Base-by-base conservation (phyloP, 2,329 filamentous ascomycete species). In the Berkeleyomyces basicola region DNA sequence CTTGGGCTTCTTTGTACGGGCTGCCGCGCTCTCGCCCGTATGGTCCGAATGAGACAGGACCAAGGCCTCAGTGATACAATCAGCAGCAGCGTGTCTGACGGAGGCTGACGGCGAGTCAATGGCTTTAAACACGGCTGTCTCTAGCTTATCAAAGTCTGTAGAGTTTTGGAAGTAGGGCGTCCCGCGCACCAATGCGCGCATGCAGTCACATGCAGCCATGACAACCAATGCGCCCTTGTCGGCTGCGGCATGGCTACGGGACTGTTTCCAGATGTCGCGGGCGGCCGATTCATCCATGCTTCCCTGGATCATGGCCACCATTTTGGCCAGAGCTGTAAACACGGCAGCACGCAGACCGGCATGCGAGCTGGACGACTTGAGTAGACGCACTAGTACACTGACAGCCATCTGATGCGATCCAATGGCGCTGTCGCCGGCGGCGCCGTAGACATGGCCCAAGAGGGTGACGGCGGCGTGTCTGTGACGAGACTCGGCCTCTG, bases 201-300 rank as follows among this genome's bases (percentile, higher is more conserved):
- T 75, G 70, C 89, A 95, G 67, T 84, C 84, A 69, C 88, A 95
- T 7, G 89, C 87, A 63, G 84, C 82, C 14, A 86, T 81, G 71
- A 96, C 83, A 6, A 92, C 90, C 42, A 95, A 79, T 2, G 84
- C 79, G 3, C 90, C 88, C 73, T 93, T 97, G 72, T 99, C 95
- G 65, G 79, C 79, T 0, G 84, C 79, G 37, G 87, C 87, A 67
- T 87, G 81, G 72, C 80, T 89, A 66, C 93, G 84, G 36, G 85
- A 86, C 71, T 92, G 88, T 73, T 96, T 99, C 90, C 90, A 97
- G 14, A 95, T 82, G 71, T 96, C 91, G 69, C 90, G 84, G n/a
- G 88, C 88, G 44, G 91, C 79, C 62, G 77, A 78, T 72, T 99
- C 93, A 68, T 99, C 93, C 68, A 92, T 79, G 65, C 88, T 90